Evolutionary conservation across 2,329 filamentous ascomycete species (phyloP).

Genomic region (Chaetomiaceae sp.): DNA sequence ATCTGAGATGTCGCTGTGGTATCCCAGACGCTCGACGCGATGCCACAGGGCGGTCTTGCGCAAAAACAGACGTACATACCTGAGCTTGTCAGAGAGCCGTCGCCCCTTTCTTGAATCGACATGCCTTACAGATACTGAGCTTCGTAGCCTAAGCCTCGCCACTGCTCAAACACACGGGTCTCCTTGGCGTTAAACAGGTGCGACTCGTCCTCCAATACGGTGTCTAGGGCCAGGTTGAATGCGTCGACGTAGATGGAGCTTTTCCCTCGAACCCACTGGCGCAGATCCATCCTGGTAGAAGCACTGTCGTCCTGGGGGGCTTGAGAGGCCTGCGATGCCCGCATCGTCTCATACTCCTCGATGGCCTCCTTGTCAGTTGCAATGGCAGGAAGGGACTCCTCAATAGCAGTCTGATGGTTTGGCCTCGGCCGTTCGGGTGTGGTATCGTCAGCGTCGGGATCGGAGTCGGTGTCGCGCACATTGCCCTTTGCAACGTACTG

Average conservation of each 20-base stretch:
- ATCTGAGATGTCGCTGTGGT: slow-evolving; percentile 78
- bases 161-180: slow-evolving; percentile 68
- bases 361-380: slow-evolving; percentile 67
- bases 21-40: slow-evolving; percentile 69
- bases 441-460: background rate
- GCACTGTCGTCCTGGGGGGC: slow-evolving; percentile 41
- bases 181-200: slow-evolving; percentile 84
- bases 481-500: background rate
- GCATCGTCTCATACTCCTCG: slow-evolving; percentile 69
- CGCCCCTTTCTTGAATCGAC: too few species aligned
- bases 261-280: slow-evolving; percentile 67
- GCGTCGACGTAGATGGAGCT: slow-evolving; percentile 96
- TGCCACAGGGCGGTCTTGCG: slow-evolving; percentile 92
- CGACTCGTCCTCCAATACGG: slow-evolving; percentile 80
- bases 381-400: slow-evolving; percentile 65
- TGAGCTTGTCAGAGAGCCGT: slow-evolving; percentile 36
- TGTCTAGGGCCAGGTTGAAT: slow-evolving; percentile 87
- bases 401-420: slow-evolving; percentile 55
- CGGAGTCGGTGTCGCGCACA: background rate
- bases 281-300: slow-evolving; percentile 44
- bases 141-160: slow-evolving; percentile 72
- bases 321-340: slow-evolving; percentile 45
- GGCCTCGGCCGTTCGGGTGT: background rate
- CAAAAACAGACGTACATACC: slow-evolving; percentile 87
- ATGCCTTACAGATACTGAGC: slow-evolving; percentile 78